Base-by-base conservation (phyloP, 345 rosid genomes). In the Jatropha curcas region DNA sequence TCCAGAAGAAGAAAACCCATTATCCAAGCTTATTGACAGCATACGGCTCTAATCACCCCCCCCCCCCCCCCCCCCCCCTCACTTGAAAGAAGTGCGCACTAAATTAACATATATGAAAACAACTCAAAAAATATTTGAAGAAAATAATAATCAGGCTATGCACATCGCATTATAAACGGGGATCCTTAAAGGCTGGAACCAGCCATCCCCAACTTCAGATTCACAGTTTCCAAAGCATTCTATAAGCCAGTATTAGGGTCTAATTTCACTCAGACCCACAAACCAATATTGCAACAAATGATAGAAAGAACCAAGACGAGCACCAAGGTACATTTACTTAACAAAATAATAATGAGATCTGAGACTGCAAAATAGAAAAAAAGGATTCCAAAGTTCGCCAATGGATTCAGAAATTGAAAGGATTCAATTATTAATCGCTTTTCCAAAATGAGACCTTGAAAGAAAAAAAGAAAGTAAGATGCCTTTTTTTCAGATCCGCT, bases 1-100 rank as follows among this genome's bases (percentile, higher is more conserved):
- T 95, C 98, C 97, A 95, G 88, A 43, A 91, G 88, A 43, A 91
- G 80, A 84, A 95, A 92, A 28, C 99, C 97, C 59, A 91, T 71
- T 25, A 81, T 73, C 98, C 99, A 95, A 22, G 90, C 82, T 80
- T 89, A 74, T 93, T 93, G 56, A 76, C 84, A 71, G 87, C 94
- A 86, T 92, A 92, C 14, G 97, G 97, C 96, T 73, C 80, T 85
- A 71, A 92, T 83, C 67, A 92, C 93, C 97, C n/a, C n/a, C n/a
- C n/a, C n/a, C n/a, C n/a, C n/a, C n/a, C n/a, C n/a, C n/a, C n/a
- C n/a, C n/a, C n/a, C n/a, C n/a, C n/a, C n/a, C n/a, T n/a, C n/a
- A n/a, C n/a, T 92, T 83, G 51, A 80, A 52, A 46, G 0, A 71
- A 53, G 25, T n/a, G n/a, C 17, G 72, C 75, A 52, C 0, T 6